These are phyloP conservation scores for Evansstolkia leycettana DNA, from an alignment of 495 filamentous ascomycete species.

Conservation along the genomic window DNA sequence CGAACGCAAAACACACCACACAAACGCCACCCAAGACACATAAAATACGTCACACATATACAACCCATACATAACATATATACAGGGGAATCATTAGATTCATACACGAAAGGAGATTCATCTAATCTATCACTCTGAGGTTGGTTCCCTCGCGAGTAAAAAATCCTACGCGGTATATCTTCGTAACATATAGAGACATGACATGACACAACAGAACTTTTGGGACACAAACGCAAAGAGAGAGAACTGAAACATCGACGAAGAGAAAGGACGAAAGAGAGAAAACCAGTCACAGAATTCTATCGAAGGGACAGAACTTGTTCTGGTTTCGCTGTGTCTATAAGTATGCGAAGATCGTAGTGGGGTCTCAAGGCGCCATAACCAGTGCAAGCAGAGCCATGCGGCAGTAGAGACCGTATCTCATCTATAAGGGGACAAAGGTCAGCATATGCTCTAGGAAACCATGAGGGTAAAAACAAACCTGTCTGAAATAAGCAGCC, in stretches of 20 bases:
- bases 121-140: constrained; percentile 31
- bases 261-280: background rate
- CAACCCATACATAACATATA: constrained; percentile 21
- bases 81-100: constrained; percentile 20
- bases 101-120: constrained; percentile 28
- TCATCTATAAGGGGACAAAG: constrained; percentile 59
- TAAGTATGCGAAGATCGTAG: background rate
- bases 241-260: too few relatives aligned
- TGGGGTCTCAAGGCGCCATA: constrained; percentile 46
- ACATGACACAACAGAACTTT: constrained; percentile 22
- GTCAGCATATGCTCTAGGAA: constrained; percentile 17
- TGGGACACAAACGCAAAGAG: constrained; percentile 14
- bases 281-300: background rate
- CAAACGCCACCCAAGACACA: constrained; percentile 17
- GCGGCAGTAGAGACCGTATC: constrained; percentile 91
- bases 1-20: constrained; percentile 11
- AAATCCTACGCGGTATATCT: constrained; percentile 20
- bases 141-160: constrained; percentile 7
- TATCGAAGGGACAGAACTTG: constrained; percentile 5
- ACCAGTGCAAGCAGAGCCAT: constrained; percentile 94
- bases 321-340: constrained; percentile 6
- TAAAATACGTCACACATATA: constrained; percentile 13
- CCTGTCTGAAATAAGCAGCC: constrained; percentile 98
- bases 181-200: constrained; percentile 11
- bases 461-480: constrained; percentile 33